Evolutionary conservation across 805 yeast genomes (phyloP), one percentile per base, ranked within the genome.

Genomic region (Starmera dryadoides): DNA sequence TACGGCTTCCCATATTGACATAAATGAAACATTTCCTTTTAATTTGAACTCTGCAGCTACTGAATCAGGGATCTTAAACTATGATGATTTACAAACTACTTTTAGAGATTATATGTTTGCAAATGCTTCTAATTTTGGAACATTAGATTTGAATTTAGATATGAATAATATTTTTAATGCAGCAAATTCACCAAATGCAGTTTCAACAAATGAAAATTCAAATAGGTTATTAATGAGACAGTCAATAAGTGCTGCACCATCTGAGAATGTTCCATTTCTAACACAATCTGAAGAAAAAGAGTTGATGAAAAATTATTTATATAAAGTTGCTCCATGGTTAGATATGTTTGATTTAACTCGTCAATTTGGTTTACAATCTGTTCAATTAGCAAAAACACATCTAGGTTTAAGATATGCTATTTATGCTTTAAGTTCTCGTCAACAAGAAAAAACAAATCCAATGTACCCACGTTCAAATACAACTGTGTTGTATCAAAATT

Each of bases 31-130:
- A 9, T 32, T 32, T 18, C 34, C 34, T 2, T 32, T 32, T 8
- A 32, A 18, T 32, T 19, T 32, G 16, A 32, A 32, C 34, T 29
- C 31, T n/a, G 17, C 17, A 7, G 31, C 16, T 7, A 32, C 20
- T 14, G 34, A 32, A 20, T 16, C 10, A 30, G 64, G 39, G 46
- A 48, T 42, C 41, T 45, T 17, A 47, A 56, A 48, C 54, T 53
- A 52, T 35, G 55, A 55, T 31, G 60, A 61, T 18, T 48, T 65
- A 6, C 62, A 60, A 33, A 45, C 52, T 33, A 62, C 66, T 1
- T 52, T 67, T 34, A 51, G 67, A 35, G 69, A 64, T 42, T 61
- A 61, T 40, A 66, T 66, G 68, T 59, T 58, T 45, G 55, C 65
- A 20, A 60, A 60, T 40, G 63, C 64, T 6, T 55, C 63, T 2